A percentile compares a stretch with the other conserved stretches of the same genome.
These are phyloP conservation scores for Plantago coronopus DNA, from an alignment of 305 asterid species.

Conservation along the genomic window DNA sequence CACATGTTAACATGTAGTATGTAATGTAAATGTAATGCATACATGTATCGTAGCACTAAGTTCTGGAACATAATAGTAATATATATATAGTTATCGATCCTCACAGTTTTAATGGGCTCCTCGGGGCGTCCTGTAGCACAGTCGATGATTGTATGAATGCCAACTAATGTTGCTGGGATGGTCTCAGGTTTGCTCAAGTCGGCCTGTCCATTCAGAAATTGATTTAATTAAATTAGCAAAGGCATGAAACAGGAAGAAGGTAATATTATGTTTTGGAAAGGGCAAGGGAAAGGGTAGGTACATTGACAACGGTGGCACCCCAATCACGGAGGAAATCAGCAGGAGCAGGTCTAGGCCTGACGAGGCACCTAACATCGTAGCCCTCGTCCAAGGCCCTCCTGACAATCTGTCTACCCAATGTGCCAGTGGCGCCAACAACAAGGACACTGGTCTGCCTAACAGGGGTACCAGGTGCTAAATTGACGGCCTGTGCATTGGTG, in stretches of 20 bases:
- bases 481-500: constrained; percentile 49
- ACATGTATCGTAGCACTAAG: too few species aligned
- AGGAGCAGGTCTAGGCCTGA: constrained; percentile 93
- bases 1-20: not conserved
- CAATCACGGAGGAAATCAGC: constrained; percentile 88
- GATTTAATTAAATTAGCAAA: constrained; percentile 2
- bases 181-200: constrained; percentile 95
- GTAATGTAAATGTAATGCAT: too few species aligned
- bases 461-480: constrained; percentile 92
- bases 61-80: not conserved
- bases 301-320: constrained; percentile 98
- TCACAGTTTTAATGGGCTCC: constrained; percentile 92
- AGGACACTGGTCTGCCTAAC: constrained; percentile 80
- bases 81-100: too few species aligned
- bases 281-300: constrained; percentile 15
- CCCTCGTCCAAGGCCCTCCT: constrained; percentile 95
- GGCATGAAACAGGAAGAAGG: not conserved
- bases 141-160: constrained; percentile 88
- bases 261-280: not conserved
- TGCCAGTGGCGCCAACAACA: constrained; percentile 93
- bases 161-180: constrained; percentile 88
- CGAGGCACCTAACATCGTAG: constrained; percentile 92
- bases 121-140: constrained; percentile 99
- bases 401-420: constrained; percentile 90
- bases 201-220: constrained; percentile 48